These are phyloP conservation scores for Alternaria sp. DNA, from an alignment of 2,329 filamentous ascomycete species.

Conservation along the genomic window DNA sequence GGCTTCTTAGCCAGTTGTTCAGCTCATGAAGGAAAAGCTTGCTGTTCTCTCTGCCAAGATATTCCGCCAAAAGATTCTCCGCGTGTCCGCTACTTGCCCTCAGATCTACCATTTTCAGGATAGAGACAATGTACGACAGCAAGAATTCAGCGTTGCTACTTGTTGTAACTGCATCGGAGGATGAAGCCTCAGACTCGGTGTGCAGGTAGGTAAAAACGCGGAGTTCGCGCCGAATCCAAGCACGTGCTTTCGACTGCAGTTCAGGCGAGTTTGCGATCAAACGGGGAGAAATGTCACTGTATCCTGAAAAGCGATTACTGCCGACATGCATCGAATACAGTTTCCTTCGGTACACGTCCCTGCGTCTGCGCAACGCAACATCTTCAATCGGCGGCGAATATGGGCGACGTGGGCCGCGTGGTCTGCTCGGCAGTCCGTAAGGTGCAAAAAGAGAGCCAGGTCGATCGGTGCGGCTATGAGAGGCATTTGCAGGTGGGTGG, in stretches of 20 bases:
- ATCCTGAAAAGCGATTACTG: slow-evolving; percentile 78
- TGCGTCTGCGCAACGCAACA: slow-evolving; percentile 66
- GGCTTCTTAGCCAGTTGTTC: slow-evolving; percentile 82
- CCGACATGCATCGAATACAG: slow-evolving; percentile 85
- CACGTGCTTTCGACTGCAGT: slow-evolving; percentile 78
- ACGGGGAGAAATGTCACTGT: slow-evolving; percentile 75
- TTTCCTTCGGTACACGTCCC: slow-evolving; percentile 75
- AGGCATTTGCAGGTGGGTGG: slow-evolving; percentile 9
- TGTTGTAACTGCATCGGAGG: slow-evolving; percentile 33
- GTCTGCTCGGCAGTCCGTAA: slow-evolving; percentile 30
- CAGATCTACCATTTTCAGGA: slow-evolving; percentile 83
- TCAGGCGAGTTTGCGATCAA: slow-evolving; percentile 70
- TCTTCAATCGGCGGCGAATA: slow-evolving; percentile 47
- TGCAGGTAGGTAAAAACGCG: slow-evolving; percentile 81
- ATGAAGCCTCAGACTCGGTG: slow-evolving; percentile 41
- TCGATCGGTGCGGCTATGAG: background rate
- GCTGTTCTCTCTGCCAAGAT: slow-evolving; percentile 77
- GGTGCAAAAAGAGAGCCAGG: slow-evolving; percentile 23
- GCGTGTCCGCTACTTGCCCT: slow-evolving; percentile 81
- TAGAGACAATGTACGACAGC: slow-evolving; percentile 84
- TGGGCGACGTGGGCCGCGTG: slow-evolving; percentile 25
- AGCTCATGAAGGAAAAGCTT: slow-evolving; percentile 86
- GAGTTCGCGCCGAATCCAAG: slow-evolving; percentile 85
- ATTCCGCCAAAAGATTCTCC: slow-evolving; percentile 80
- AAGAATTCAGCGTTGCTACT: slow-evolving; percentile 82